Evolutionary conservation across 2,329 filamentous ascomycete genomes (phyloP).

Genomic region (Drechmeria coniospora): DNA sequence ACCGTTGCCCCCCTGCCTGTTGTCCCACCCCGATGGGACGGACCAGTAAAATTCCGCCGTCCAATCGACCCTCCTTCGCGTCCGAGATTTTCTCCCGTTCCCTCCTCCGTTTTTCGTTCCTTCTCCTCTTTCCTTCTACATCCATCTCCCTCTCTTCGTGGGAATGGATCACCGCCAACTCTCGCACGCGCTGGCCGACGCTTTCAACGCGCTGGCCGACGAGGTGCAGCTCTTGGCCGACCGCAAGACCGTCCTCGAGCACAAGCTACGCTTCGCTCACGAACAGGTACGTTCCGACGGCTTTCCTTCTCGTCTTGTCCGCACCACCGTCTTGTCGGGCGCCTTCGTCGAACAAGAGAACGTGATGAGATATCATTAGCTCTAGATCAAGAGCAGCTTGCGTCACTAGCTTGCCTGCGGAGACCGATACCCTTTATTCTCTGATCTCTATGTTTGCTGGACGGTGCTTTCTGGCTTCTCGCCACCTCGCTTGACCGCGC

Average conservation of each 20-base stretch:
- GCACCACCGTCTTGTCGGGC: background rate
- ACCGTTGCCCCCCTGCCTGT: too few relatives aligned
- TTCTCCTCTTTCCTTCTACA: conserved; percentile 1
- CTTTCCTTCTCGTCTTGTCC: conserved; percentile 7
- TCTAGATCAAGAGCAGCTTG: conserved; percentile 72
- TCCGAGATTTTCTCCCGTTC: conserved; percentile 6
- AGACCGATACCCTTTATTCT: conserved; percentile 41
- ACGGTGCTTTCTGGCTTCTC: conserved; percentile 3
- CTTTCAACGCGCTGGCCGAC: conserved; percentile 48
- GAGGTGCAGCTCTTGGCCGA: conserved; percentile 49
- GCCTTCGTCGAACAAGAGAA: conserved; percentile 8
- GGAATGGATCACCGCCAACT: conserved; percentile 24
- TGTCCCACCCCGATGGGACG: too few relatives aligned
- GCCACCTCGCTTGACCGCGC: background rate
- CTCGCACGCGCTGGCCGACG: conserved; percentile 44
- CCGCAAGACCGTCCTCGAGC: conserved; percentile 48
- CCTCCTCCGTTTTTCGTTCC: conserved; percentile 4
- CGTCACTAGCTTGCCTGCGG: conserved; percentile 22
- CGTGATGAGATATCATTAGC: conserved; percentile 44
- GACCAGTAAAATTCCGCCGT: too few relatives aligned
- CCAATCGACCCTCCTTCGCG: conserved; percentile 3
- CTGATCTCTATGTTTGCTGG: conserved; percentile 7
- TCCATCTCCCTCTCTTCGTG: conserved; percentile 5
- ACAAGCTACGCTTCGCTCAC: conserved; percentile 51
- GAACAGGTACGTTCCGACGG: conserved; percentile 48